Conservation (phyloP, 2,329 filamentous ascomycete genomes). For the Incumbomyces delicatus region DNA sequence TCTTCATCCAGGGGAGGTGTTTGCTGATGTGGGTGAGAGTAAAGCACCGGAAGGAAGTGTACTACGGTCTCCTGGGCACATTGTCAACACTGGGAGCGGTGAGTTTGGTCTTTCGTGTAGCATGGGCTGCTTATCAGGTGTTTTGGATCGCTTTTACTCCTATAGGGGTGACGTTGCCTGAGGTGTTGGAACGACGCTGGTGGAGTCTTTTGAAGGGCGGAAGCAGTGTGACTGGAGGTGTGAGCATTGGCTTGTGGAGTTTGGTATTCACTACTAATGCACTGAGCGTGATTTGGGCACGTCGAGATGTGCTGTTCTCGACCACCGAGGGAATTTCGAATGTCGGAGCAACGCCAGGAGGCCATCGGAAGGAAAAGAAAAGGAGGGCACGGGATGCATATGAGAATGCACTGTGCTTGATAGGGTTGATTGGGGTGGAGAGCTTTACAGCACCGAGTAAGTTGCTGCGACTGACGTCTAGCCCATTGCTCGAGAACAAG, state of each 20-base stretch:
- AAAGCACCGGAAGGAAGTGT: not conserved
- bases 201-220: not conserved
- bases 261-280: not conserved
- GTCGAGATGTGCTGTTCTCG: not conserved
- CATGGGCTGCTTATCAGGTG: not conserved
- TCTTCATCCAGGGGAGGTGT: not conserved
- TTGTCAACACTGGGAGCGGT: not conserved
- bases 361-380: not conserved
- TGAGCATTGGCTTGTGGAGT: constrained; percentile 3
- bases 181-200: not conserved
- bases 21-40: not conserved
- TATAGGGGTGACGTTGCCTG: not conserved
- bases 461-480: not conserved
- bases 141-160: not conserved
- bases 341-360: not conserved
- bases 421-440: not conserved
- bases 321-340: not conserved
- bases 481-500: no score
- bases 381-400: not conserved
- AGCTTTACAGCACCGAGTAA: constrained; percentile 5
- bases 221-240: not conserved
- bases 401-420: constrained; percentile 1
- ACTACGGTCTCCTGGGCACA: not conserved
- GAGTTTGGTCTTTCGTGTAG: not conserved
- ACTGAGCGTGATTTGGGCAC: not conserved